Percentiles rank a stretch among this genome's conserved stretches.
phyloP scores from a whole-genome alignment of 2,329 filamentous ascomycete genomes.

The Mariannaea elegans region DNA sequence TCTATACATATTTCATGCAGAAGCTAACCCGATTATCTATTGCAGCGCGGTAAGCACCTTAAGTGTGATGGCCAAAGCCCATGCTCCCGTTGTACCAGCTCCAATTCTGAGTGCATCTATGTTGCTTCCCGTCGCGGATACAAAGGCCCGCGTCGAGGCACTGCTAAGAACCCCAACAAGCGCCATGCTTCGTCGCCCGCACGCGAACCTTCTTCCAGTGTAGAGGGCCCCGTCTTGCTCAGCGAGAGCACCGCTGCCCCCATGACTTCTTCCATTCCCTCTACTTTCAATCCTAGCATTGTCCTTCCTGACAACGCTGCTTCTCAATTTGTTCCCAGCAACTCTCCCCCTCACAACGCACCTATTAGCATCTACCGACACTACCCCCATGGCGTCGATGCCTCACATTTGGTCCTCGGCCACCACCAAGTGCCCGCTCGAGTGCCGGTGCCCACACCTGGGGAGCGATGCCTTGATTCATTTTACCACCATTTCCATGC shows the following conservation, averaged over 20 bases:
- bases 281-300: constrained; percentile 24
- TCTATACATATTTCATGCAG: not conserved
- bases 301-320: constrained; percentile 24
- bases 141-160: constrained; percentile 62
- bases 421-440: constrained; percentile 31
- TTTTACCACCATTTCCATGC: constrained; percentile 68
- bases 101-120: constrained; percentile 72
- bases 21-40: constrained; percentile 14
- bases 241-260: constrained; percentile 44
- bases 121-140: constrained; percentile 79
- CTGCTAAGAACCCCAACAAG: constrained; percentile 58
- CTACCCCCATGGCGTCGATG: constrained; percentile 34
- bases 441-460: constrained; percentile 46
- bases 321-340: constrained; percentile 32
- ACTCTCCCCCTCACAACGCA: constrained; percentile 18
- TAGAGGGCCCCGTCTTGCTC: constrained; percentile 53
- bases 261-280: constrained; percentile 14
- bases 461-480: constrained; percentile 64
- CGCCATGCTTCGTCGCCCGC: constrained; percentile 56
- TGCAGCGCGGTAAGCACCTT: constrained; percentile 71
- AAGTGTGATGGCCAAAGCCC: constrained; percentile 79
- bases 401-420: constrained; percentile 27
- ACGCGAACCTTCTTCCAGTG: constrained; percentile 24
- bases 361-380: constrained; percentile 26
- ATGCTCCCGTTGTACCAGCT: constrained; percentile 71